Conservation (phyloP, 768 basidiomycete genomes). For the Nevesoporus exiguus region DNA sequence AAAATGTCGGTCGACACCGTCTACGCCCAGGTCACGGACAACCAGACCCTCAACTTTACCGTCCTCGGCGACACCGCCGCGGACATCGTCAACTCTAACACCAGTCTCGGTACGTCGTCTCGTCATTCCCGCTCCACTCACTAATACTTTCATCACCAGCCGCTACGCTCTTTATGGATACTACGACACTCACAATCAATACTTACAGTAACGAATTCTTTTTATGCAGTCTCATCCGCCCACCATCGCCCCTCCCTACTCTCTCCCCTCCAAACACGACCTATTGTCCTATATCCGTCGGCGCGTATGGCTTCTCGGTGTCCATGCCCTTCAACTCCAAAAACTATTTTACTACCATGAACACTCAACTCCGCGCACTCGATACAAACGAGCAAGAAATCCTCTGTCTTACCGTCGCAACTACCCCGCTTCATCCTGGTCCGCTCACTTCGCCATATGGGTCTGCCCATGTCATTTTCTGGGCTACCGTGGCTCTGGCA, state of each 20-base stretch:
- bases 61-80: conserved; percentile 63
- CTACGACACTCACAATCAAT: conserved; percentile 74
- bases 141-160: conserved; percentile 11
- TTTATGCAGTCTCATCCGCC: conserved; percentile 76
- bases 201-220: conserved; percentile 68
- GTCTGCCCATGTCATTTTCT: conserved; percentile 62
- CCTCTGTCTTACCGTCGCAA: conserved; percentile 73
- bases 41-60: conserved; percentile 60
- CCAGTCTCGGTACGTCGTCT: conserved; percentile 57
- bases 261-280: conserved; percentile 31
- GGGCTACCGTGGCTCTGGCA: conserved; percentile 68
- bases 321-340: conserved; percentile 61
- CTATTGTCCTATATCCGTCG: conserved; percentile 78
- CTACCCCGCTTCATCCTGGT: conserved; percentile 72
- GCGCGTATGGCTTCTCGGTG: conserved; percentile 78
- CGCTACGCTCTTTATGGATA: conserved; percentile 88
- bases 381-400: conserved; percentile 83
- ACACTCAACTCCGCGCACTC: conserved; percentile 82
- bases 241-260: conserved; percentile 66
- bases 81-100: conserved; percentile 56
- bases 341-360: conserved; percentile 78
- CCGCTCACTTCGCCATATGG: conserved; percentile 59
- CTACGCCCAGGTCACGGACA: conserved; percentile 64
- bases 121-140: neutral
- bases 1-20: conserved; percentile 67